Conservation (phyloP, 805 yeast species). For the Candida orba region DNA sequence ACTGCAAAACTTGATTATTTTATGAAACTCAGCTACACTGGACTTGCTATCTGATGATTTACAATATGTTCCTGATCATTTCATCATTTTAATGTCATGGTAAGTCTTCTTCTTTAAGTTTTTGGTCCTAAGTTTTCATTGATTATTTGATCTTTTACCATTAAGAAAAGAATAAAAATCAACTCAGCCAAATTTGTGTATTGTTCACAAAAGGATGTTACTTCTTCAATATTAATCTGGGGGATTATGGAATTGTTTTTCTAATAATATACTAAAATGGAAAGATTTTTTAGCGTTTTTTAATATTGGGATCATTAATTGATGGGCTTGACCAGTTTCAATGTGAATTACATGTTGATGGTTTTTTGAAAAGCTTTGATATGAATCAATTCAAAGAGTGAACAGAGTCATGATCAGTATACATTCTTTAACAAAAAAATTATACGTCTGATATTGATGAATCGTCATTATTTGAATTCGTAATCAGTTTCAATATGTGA, state of each 20-base stretch:
- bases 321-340: slow-evolving; percentile 18
- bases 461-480: background rate
- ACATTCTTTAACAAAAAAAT: slow-evolving; percentile 2
- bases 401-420: slow-evolving; percentile 19
- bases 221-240: background rate
- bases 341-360: too few species aligned
- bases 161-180: slow-evolving; percentile 17
- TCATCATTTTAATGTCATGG: too few species aligned
- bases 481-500: background rate
- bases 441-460: slow-evolving; percentile 18
- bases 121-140: slow-evolving; percentile 7
- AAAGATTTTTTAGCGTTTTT: background rate
- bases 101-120: too few species aligned
- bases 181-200: slow-evolving; percentile 7
- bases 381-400: too few species aligned
- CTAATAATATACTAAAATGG: background rate
- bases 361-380: too few species aligned
- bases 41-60: too few species aligned
- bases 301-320: background rate
- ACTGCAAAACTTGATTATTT: background rate
- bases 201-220: slow-evolving; percentile 17
- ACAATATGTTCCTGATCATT: too few species aligned
- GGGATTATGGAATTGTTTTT: slow-evolving; percentile 1
- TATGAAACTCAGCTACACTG: background rate
- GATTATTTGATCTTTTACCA: slow-evolving; percentile 13